These are phyloP conservation scores for Delphinella strobiligena DNA, from an alignment of 2,329 filamentous ascomycete species.

Conservation along the genomic window DNA sequence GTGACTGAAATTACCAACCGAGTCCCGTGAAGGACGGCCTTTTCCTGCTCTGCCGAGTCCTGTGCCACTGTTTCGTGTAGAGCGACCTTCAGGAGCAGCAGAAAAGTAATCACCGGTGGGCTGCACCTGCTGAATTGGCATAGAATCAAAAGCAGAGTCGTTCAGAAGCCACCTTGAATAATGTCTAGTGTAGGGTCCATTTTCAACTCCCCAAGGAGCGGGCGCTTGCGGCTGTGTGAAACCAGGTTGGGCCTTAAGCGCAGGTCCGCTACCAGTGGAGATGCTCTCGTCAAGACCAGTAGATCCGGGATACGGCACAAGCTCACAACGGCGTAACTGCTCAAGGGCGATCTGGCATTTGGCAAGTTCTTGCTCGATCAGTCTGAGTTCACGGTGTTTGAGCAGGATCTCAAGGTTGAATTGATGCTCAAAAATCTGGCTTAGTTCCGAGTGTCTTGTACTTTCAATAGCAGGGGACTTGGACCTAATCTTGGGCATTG, in stretches of 20 bases:
- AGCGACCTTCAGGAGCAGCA: constrained; percentile 51
- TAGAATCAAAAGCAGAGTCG: constrained; percentile 67
- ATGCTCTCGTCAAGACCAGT: constrained; percentile 56
- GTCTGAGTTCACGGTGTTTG: constrained; percentile 86
- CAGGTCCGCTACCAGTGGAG: constrained; percentile 60
- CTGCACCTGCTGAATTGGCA: constrained; percentile 18
- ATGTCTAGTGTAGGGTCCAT: constrained; percentile 88
- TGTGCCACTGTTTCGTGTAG: constrained; percentile 63
- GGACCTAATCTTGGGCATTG: background rate
- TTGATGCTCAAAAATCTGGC: constrained; percentile 69
- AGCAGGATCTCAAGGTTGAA: constrained; percentile 83
- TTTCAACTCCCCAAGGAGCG: constrained; percentile 77
- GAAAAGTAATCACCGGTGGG: constrained; percentile 12
- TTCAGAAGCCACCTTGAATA: constrained; percentile 93
- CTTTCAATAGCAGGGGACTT: constrained; percentile 4
- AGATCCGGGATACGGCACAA: constrained; percentile 77
- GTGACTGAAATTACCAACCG: constrained; percentile 37
- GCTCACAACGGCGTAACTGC: constrained; percentile 80
- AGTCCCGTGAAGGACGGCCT: constrained; percentile 45
- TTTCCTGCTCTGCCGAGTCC: constrained; percentile 40
- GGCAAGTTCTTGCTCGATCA: constrained; percentile 91
- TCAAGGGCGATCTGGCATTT: constrained; percentile 92
- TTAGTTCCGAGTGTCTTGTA: constrained; percentile 37
- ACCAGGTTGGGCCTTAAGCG: constrained; percentile 49
- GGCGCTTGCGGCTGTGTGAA: constrained; percentile 63